Evolutionary conservation across 2,329 filamentous ascomycete species (phyloP), one percentile per base, ranked within the genome.

Genomic region (Cladobotryum mycophilum): DNA sequence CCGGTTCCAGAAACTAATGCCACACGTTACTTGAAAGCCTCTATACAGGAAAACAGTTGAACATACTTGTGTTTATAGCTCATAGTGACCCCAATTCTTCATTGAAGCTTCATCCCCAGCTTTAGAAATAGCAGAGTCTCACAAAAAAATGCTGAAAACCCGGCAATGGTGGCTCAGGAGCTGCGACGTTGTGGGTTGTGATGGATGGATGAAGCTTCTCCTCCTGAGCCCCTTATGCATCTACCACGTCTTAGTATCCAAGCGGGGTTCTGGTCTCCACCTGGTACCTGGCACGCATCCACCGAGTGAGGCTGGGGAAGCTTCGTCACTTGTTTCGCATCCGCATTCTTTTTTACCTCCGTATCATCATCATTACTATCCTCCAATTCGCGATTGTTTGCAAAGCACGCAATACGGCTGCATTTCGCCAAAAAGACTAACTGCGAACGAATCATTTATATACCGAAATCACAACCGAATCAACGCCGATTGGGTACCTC

Each of bases 301-400:
- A 22, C 42, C 42, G 22, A 34, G 18, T 15, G 61, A 62, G 61
- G 60, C 61, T 62, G 57, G 57, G 55, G 25, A 55, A 59, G 58
- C 58, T 62, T 64, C 61, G 62, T 65, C 63, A 65, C 59, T 59
- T 47, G 30, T 33, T 34, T 47, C 40, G 43, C 48, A 48, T 50
- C 52, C 15, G 14, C 25, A 30, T 30, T 30, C 25, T 30, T 30
- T 30, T 20, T 51, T 37, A 41, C 15, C 20, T 48, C 38, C 18
- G 35, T 51, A 6, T 33, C 48, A 22, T 47, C 45, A 17, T 44
- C 20, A 34, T 30, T 45, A 17, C 18, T n/a, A n/a, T n/a, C n/a
- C 17, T 20, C 36, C 43, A 37, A 34, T 41, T 50, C 41, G 51
- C 43, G 30, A 47, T 44, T 47, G 35, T 9, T 45, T 49, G 38